Base-by-base conservation (phyloP, 805 yeast species). In the Wickerhamiella cacticola region DNA sequence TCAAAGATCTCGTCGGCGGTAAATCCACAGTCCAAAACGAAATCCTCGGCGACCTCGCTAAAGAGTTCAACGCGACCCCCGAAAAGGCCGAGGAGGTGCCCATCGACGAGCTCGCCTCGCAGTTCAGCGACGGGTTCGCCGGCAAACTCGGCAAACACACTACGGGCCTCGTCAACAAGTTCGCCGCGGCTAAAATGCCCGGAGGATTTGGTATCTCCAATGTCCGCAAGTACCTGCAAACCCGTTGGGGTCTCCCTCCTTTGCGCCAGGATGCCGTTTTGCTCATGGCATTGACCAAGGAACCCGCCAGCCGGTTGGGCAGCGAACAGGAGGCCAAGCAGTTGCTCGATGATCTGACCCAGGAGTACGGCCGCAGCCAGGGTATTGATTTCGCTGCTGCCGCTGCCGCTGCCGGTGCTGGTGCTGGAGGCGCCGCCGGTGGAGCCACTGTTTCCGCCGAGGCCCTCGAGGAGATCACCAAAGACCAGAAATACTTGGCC, bases 61-160 rank as follows among this genome's bases (percentile, higher is more conserved):
- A 92, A 69, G 99, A 92, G 70, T 92, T 92, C 62, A 96, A 97
- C 60, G 69, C 92, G 40, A 88, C 96, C 44, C 99, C 99, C 38
- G 99, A 92, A 69, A 92, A 92, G 69, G 96, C 99, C 53, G 99
- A 92, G 70, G 99, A 92, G 63, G 83, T 95, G 38, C 98, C 98
- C 53, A 75, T 92, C 58, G 83, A 78, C 62, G 99, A 92, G 68
- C 78, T 92, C 65, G 96, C 97, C 43, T 97, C 86, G 63, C 80
- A 77, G 59, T 85, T 92, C 77, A 96, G 89, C 71, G 95, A 86
- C 55, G 71, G 88, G 23, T 92, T 86, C 72, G 63, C 70, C 55
- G 97, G 97, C 57, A 74, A 78, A 55, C 76, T 92, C 56, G 99
- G 99, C 65, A 92, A 92, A 67, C 95, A 88, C 61, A 82, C 97